Evolutionary conservation across 257 asterid species (phyloP).

Genomic region (Solanum dulcamara): DNA sequence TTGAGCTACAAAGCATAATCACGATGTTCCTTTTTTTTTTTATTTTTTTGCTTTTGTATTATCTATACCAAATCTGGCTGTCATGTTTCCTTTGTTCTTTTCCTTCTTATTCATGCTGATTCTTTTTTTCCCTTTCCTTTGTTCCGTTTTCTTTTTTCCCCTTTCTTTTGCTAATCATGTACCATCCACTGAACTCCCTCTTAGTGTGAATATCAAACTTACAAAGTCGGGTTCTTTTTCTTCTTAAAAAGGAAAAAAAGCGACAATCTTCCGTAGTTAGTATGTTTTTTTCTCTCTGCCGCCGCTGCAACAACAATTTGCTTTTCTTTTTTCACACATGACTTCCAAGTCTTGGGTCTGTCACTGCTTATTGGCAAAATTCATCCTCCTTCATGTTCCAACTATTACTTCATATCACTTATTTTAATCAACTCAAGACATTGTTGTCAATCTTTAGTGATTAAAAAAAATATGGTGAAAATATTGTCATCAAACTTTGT

Average conservation of each 20-base stretch:
- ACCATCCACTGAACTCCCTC: neutral
- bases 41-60: neutral
- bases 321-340: neutral
- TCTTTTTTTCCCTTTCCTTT: neutral
- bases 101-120: neutral
- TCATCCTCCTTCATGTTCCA: neutral
- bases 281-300: neutral
- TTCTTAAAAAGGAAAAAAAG: neutral
- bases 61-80: neutral
- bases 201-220: neutral
- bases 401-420: neutral
- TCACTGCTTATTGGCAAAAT: neutral
- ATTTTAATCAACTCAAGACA: neutral
- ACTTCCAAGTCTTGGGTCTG: neutral
- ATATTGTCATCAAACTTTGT: neutral
- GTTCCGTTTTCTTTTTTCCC: neutral
- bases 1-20: neutral
- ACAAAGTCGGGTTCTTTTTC: neutral
- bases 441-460: neutral
- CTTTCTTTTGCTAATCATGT: neutral
- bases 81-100: neutral
- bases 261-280: neutral
- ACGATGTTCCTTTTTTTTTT: neutral
- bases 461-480: neutral
- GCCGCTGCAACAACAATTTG: neutral